Conservation (phyloP, 2,329 filamentous ascomycete genomes). For the Aspergillus candidus region DNA sequence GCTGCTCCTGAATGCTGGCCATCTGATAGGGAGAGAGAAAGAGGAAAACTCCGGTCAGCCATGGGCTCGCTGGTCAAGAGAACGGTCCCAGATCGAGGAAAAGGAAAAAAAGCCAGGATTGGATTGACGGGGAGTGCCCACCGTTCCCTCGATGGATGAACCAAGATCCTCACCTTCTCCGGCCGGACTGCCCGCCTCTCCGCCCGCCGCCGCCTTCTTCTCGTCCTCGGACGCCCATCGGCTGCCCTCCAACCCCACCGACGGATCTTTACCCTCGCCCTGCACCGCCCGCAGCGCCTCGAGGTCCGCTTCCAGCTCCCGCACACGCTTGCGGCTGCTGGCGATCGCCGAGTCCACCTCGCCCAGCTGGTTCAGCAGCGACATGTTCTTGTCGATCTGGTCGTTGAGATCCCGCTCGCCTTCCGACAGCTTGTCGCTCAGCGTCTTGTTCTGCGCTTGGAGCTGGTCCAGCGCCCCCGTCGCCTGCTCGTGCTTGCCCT, state of each 20-base stretch:
- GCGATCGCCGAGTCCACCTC: constrained; percentile 34
- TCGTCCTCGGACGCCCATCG: constrained; percentile 36
- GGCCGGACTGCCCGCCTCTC: constrained; percentile 30
- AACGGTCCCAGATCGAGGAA: constrained; percentile 23
- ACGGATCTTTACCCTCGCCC: constrained; percentile 22
- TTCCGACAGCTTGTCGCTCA: constrained; percentile 29
- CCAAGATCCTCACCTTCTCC: constrained; percentile 44
- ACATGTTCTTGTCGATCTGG: constrained; percentile 39
- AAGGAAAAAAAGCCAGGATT: constrained; percentile 27
- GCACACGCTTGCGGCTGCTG: constrained; percentile 30
- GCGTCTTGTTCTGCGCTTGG: constrained; percentile 22
- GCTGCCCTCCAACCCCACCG: constrained; percentile 33
- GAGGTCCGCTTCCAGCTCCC: constrained; percentile 36
- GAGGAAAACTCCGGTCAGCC: constrained; percentile 8
- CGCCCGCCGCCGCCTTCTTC: constrained; percentile 17
- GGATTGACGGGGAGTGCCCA: constrained; percentile 39
- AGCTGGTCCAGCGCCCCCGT: constrained; percentile 29
- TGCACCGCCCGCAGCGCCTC: constrained; percentile 30
- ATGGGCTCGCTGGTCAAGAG: constrained; percentile 8
- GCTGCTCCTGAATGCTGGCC: constrained; percentile 44
- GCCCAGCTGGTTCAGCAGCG: constrained; percentile 33
- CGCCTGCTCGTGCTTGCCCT: constrained; percentile 24
- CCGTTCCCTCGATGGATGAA: constrained; percentile 44
- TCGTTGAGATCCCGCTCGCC: constrained; percentile 34
- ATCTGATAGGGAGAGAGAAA: constrained; percentile 34